Base-by-base conservation (phyloP, 2,329 filamentous ascomycete genomes). In the Alternaria metachromatica region DNA sequence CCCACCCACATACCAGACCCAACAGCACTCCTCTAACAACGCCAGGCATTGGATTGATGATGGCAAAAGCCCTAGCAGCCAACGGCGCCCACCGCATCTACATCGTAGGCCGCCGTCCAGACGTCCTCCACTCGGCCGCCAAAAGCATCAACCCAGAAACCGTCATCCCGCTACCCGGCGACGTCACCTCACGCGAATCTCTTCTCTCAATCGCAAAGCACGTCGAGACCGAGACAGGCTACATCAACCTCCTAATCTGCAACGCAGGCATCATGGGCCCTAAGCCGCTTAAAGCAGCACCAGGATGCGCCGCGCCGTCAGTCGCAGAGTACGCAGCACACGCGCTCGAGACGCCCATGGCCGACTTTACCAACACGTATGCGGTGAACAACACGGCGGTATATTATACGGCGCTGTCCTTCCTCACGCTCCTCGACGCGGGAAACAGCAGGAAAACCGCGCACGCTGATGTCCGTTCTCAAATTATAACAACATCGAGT, bases 381-480 rank as follows among this genome's bases (percentile, higher is more conserved):
- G 79, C 81, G 11, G 77, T 83, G 2, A 83, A 83, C 23, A 71
- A 76, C 2, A 81, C 79, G 2, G 80, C 75, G 2, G 72, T 79
- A 1, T 82, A 81, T 64, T 83, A 81, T 58, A 83, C 81, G 0
- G 72, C 78, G 2, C 60, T 82, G 0, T 80, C 81, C 0, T 83
- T 83, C 59, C 66, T 83, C 51, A 70, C 79, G 2, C 69, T 84
- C 10, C 79, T 84, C 0, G 80, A 82, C n/a, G 79, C 75, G 1
- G 80, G 81, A 10, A 82, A 82, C 68, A 63, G 60, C 41, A 57
- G 58, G 45, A 54, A 43, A 44, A 71, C 68, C 26, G 57, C 66
- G 26, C 45, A 65, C 5, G 45, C 54, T 37, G 54, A 62, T 6
- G n/a, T 60, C 45, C 62, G 66, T 6, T 70, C 68, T 30, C 73